Percentiles rank a stretch among this genome's conserved stretches.
phyloP scores from a whole-genome alignment of 164 flowering plant species.

The Piper longum region DNA sequence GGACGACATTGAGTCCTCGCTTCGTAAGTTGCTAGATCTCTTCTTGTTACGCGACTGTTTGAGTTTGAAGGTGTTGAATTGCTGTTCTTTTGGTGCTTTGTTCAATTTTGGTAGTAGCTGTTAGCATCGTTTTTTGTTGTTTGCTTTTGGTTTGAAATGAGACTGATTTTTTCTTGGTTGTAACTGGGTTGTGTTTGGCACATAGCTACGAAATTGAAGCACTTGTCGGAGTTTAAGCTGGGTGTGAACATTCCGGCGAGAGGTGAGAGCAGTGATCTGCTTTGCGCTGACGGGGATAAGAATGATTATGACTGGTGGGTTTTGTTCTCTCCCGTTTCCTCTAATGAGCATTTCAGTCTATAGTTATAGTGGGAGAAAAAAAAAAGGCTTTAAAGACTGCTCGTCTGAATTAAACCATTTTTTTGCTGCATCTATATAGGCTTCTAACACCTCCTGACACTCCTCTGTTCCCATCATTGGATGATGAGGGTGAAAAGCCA shows the following conservation, averaged over 20 bases:
- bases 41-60: conserved; percentile 1
- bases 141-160: too few species aligned
- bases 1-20: too few species aligned
- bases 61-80: neutral
- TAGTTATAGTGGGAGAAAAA: too few species aligned
- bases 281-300: conserved; percentile 69
- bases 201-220: conserved; percentile 62
- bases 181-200: too few species aligned
- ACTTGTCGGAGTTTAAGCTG: conserved; percentile 70
- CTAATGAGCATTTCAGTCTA: too few species aligned
- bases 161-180: too few species aligned
- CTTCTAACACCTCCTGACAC: conserved; percentile 88
- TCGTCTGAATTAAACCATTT: conserved; percentile 4
- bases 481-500: conserved; percentile 44
- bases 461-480: conserved; percentile 78
- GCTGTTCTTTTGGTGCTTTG: too few species aligned
- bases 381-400: too few species aligned
- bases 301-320: conserved; percentile 95
- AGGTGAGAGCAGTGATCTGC: conserved; percentile 73
- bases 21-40: conserved; percentile 4
- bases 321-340: neutral
- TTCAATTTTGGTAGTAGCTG: too few species aligned
- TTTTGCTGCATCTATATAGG: conserved; percentile 28
- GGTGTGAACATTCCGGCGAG: conserved; percentile 59
- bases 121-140: too few species aligned